Evolutionary conservation across 345 rosid genomes (phyloP).

Genomic region (Moricandia moricandioides): DNA sequence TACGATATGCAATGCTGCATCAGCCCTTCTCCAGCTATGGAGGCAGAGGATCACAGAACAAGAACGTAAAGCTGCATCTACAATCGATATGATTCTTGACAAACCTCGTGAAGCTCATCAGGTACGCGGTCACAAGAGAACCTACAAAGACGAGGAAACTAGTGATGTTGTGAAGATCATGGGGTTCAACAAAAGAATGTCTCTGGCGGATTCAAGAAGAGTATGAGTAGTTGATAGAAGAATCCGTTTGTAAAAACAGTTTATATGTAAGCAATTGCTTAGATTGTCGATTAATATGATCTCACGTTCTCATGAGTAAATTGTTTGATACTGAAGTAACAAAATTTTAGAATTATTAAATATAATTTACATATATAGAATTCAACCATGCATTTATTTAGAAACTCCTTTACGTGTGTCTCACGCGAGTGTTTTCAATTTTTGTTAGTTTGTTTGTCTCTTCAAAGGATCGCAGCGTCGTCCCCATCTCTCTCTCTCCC

Average conservation of each 20-base stretch:
- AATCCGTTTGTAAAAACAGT: background rate
- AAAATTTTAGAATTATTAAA: too few relatives aligned
- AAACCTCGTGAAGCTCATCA: background rate
- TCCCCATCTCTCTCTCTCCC: constrained; percentile 33
- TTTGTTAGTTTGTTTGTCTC: background rate
- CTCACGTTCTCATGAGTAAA: background rate
- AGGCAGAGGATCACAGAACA: constrained; percentile 4
- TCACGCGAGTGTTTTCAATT: background rate
- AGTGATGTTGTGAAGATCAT: background rate
- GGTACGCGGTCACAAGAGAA: background rate
- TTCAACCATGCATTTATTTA: too few relatives aligned
- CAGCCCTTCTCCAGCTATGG: constrained; percentile 5
- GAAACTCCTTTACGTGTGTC: background rate
- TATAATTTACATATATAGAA: too few relatives aligned
- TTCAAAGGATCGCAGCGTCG: constrained; percentile 20
- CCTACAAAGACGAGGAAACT: background rate
- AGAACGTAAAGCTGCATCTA: background rate
- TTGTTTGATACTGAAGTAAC: too few relatives aligned
- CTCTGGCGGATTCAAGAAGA: background rate
- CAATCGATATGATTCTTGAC: background rate
- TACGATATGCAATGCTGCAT: background rate
- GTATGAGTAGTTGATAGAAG: background rate
- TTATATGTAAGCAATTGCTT: background rate
- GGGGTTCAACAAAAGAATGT: background rate
- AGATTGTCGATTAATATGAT: background rate